Evolutionary conservation across 1,284 basidiomycete genomes (phyloP).

Genomic region (Irpex sp.): DNA sequence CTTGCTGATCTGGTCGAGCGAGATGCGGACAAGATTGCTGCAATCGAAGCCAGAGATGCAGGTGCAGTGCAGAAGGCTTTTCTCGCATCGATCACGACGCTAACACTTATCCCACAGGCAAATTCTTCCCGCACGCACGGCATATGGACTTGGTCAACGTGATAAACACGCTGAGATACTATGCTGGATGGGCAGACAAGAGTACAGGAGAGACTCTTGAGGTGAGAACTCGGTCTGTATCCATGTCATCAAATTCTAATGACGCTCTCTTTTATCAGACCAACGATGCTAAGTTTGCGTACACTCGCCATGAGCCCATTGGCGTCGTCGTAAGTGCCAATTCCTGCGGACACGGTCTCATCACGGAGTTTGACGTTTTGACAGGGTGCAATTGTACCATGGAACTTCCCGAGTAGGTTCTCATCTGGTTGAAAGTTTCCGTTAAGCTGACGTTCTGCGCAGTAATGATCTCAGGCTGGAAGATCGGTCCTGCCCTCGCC

Average conservation of each 20-base stretch:
- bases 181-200: slow-evolving; percentile 84
- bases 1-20: slow-evolving; percentile 57
- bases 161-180: slow-evolving; percentile 68
- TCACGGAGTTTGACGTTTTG: not conserved
- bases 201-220: slow-evolving; percentile 10
- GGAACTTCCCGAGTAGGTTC: slow-evolving; percentile 38
- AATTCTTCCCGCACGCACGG: slow-evolving; percentile 72
- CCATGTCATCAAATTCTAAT: not conserved
- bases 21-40: slow-evolving; percentile 55
- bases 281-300: slow-evolving; percentile 16
- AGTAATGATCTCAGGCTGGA: slow-evolving; percentile 77
- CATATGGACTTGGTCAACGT: slow-evolving; percentile 62
- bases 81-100: too few relatives aligned
- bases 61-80: not conserved
- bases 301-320: slow-evolving; percentile 56
- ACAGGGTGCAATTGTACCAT: slow-evolving; percentile 31
- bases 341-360: not conserved
- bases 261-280: not conserved
- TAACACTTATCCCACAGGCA: slow-evolving; percentile 30
- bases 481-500: slow-evolving; percentile 80
- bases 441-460: not conserved
- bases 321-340: slow-evolving; percentile 45
- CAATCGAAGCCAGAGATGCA: slow-evolving; percentile 57
- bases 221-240: not conserved
- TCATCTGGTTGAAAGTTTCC: not conserved